A percentile compares a stretch with the other conserved stretches of the same genome.
Evolutionary conservation across 225 moss, liverwort and hornwort genomes (phyloP).

Genomic region (Marchantia polymorpha): DNA sequence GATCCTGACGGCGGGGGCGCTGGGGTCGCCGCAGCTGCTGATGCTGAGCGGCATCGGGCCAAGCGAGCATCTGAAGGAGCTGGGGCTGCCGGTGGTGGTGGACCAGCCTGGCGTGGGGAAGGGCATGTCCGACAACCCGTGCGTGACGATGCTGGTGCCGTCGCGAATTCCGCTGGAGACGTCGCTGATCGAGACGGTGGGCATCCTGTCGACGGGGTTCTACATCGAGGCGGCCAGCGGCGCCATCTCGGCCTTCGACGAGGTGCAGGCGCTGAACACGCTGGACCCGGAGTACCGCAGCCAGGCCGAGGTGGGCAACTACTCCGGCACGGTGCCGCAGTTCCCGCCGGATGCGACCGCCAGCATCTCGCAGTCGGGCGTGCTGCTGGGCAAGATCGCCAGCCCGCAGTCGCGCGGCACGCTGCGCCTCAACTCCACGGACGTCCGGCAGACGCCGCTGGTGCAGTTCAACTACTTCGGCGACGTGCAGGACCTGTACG

Average conservation of each 20-base stretch:
- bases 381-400: slow-evolving; percentile 62
- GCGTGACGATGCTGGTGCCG: slow-evolving; percentile 59
- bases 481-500: slow-evolving; percentile 46
- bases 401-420: slow-evolving; percentile 53
- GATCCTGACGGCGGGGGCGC: slow-evolving; percentile 59
- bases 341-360: slow-evolving; percentile 33
- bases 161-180: slow-evolving; percentile 55
- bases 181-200: slow-evolving; percentile 54
- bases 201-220: slow-evolving; percentile 55
- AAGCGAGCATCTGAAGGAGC: slow-evolving; percentile 38
- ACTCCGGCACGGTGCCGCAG: slow-evolving; percentile 28
- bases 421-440: slow-evolving; percentile 47
- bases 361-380: slow-evolving; percentile 53
- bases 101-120: slow-evolving; percentile 59
- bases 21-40: slow-evolving; percentile 77
- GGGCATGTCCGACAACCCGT: slow-evolving; percentile 67
- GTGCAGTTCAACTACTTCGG: slow-evolving; percentile 65
- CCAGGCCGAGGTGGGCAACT: slow-evolving; percentile 34
- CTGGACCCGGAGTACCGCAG: slow-evolving; percentile 55
- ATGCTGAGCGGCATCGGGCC: slow-evolving; percentile 76
- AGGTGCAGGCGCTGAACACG: slow-evolving; percentile 47
- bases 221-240: slow-evolving; percentile 72
- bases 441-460: slow-evolving; percentile 48
- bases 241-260: slow-evolving; percentile 33
- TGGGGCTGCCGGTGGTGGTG: slow-evolving; percentile 51